These are phyloP conservation scores for Penstemon newberryi DNA, from an alignment of 257 asterid species.

Conservation along the genomic window DNA sequence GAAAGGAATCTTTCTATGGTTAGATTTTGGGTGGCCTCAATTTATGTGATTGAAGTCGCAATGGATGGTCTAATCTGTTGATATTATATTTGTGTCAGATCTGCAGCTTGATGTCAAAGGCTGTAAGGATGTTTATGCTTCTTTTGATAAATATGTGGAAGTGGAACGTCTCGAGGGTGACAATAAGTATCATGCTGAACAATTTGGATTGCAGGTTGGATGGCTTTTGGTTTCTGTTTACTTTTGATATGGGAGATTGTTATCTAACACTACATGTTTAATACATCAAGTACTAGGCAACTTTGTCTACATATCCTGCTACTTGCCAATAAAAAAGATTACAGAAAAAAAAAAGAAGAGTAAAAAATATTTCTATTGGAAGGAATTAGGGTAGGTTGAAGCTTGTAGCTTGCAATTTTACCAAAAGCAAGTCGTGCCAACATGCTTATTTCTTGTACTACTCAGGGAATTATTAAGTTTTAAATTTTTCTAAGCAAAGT, in stretches of 20 bases:
- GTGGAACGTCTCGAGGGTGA: constrained; percentile 83
- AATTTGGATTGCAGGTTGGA: constrained; percentile 70
- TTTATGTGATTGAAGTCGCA: constrained; percentile 18
- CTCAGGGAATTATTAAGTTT: neutral
- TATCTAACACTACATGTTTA: constrained; percentile 10
- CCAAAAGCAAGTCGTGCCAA: constrained; percentile 15
- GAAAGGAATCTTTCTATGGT: constrained; percentile 91
- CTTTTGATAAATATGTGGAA: constrained; percentile 85
- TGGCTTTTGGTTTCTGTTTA: constrained; percentile 23
- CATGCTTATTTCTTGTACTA: neutral
- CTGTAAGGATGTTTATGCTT: constrained; percentile 71
- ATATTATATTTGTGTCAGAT: constrained; percentile 44
- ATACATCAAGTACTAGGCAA: constrained; percentile 18
- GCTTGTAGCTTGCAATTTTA: constrained; percentile 9
- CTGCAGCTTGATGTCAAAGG: constrained; percentile 89
- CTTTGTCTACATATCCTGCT: constrained; percentile 12
- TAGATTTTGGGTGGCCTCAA: constrained; percentile 17
- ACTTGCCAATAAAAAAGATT: neutral
- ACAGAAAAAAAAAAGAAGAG: constrained; percentile 1
- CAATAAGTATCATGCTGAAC: constrained; percentile 77
- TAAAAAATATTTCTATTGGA: neutral
- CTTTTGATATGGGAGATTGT: constrained; percentile 17
- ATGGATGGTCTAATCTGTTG: constrained; percentile 22
- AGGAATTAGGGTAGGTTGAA: neutral
- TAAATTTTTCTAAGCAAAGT: too few species aligned